Evolutionary conservation across 2,329 filamentous ascomycete genomes (phyloP).

Genomic region (Fusarium albidum): DNA sequence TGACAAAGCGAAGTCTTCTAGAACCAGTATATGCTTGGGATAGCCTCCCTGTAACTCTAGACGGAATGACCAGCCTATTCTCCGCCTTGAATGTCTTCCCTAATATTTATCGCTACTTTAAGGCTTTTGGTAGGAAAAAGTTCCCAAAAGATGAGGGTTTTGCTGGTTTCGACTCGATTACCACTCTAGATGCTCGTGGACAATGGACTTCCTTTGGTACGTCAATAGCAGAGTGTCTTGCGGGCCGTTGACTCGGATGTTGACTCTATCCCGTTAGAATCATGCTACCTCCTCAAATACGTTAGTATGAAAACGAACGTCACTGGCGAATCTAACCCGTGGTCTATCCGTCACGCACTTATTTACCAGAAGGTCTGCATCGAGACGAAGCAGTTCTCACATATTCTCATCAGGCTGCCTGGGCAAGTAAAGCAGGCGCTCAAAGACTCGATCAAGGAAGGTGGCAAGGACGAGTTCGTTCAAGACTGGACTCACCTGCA

Average conservation of each 20-base stretch:
- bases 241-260: no score
- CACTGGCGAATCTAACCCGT: background rate
- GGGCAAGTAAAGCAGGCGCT: background rate
- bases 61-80: background rate
- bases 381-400: background rate
- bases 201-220: background rate
- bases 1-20: background rate
- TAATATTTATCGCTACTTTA: background rate
- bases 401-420: conserved; percentile 2
- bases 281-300: conserved; percentile 10
- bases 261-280: background rate
- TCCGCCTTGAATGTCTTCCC: background rate
- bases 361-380: conserved; percentile 6
- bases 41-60: background rate
- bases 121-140: conserved; percentile 2
- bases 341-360: conserved; percentile 6
- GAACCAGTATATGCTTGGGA: conserved; percentile 3
- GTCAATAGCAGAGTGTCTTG: no score
- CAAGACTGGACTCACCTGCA: conserved; percentile 5
- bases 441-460: background rate
- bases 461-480: background rate
- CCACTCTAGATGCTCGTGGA: background rate
- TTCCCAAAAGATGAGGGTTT: conserved; percentile 2
- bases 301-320: background rate
- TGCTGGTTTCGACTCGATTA: conserved; percentile 3